phyloP scores from a whole-genome alignment of 441 rosid species.

The Euphorbia corollata region DNA sequence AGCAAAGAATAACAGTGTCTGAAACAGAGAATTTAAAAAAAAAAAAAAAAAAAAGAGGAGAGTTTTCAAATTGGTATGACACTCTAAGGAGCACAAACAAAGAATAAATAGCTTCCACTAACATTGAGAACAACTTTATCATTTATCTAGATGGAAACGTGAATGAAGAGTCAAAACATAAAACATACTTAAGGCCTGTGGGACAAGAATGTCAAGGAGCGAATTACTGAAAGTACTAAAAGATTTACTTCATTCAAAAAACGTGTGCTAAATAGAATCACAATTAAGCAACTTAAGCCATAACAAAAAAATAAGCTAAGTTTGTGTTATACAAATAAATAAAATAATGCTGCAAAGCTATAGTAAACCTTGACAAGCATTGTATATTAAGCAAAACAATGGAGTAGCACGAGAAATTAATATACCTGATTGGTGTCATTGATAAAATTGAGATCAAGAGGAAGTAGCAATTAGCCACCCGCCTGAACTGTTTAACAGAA shows the following conservation, averaged over 20 bases:
- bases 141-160: neutral
- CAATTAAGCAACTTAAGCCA: neutral
- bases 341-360: neutral
- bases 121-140: neutral
- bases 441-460: constrained; percentile 88
- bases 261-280: neutral
- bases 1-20: neutral
- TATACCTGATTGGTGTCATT: constrained; percentile 87
- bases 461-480: constrained; percentile 94
- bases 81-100: neutral
- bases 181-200: neutral
- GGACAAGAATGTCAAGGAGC: neutral
- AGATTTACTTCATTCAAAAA: neutral
- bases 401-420: neutral
- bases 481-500: constrained; percentile 82
- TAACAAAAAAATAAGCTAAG: neutral
- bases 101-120: neutral
- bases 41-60: no score
- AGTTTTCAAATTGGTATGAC: neutral
- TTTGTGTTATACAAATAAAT: neutral
- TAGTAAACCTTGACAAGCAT: neutral
- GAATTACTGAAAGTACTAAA: neutral
- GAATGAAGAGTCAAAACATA: neutral
- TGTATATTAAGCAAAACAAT: constrained; percentile 1
- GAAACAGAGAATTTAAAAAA: neutral